Evolutionary conservation across 345 rosid species (phyloP).

Genomic region (Syzygium oleosum): DNA sequence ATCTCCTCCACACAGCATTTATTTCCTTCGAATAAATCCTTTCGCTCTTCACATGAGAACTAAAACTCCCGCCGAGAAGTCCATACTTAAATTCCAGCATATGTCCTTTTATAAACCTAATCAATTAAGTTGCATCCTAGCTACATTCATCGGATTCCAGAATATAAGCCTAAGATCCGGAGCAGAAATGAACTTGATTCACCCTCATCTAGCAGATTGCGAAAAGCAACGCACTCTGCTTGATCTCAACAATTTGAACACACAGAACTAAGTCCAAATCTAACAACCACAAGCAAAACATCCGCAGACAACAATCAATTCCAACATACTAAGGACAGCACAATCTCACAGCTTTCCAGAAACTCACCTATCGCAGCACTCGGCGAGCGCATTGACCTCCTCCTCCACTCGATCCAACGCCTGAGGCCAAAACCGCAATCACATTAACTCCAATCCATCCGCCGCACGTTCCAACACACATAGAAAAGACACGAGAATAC

Average conservation of each 20-base stretch:
- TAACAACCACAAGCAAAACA: neutral
- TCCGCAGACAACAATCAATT: neutral
- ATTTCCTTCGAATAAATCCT: neutral
- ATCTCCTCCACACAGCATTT: neutral
- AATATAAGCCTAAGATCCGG: neutral
- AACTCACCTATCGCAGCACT: slow-evolving; percentile 82
- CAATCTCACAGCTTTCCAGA: neutral
- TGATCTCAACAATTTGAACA: neutral
- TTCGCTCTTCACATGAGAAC: neutral
- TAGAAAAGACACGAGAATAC: neutral
- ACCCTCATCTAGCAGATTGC: neutral
- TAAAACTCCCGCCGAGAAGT: neutral
- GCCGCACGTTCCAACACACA: neutral
- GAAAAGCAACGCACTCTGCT: neutral
- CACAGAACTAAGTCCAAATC: neutral
- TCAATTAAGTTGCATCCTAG: neutral
- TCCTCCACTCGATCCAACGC: slow-evolving; percentile 93
- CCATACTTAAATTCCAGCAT: neutral
- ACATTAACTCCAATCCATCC: neutral
- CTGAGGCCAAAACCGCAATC: slow-evolving; percentile 6
- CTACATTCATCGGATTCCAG: neutral
- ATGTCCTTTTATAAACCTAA: neutral
- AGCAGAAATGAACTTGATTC: neutral
- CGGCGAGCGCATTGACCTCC: slow-evolving; percentile 81
- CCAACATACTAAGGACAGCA: neutral